Evolutionary conservation across 2,329 filamentous ascomycete species (phyloP), one percentile per base, ranked within the genome.

Genomic region (Bimuria novae-zelandiae): DNA sequence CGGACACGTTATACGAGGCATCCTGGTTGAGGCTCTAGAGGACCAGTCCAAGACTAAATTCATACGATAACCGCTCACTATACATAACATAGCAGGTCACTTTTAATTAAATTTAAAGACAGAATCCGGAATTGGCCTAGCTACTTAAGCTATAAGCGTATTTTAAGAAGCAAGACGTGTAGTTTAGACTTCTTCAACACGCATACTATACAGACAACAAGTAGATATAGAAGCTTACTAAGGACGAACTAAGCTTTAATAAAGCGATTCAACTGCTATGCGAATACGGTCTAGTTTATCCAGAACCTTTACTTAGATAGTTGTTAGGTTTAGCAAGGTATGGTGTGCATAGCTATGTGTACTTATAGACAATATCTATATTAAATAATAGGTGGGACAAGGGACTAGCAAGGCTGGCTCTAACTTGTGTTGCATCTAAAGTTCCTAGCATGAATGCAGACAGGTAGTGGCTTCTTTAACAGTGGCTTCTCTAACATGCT

Each of bases 131-230:
- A 44, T 56, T 49, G n/a, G 56, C 54, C 29, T 21, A 55, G 42
- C 49, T 61, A 37, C 58, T 59, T 21, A 51, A 54, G 49, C 54
- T 61, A 25, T 61, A 54, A 54, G 55, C 56, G 5, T 61, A 58
- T 52, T 56, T 59, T 49, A 51, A 61, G 32, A 76, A 76, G 54
- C 65, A 74, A 22, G 75, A 79, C 58, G 55, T 81, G 6, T 81
- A 74, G 77, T 78, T 71, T 57, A 69, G 77, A 53, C 67, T 81
- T 23, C 57, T 80, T n/a, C 39, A 54, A 35, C 45, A 56, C 39
- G 58, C 52, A 16, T 25, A 43, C 27, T 40, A 16, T 21, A 23
- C 55, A 1, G 53, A 51, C 8, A 54, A 57, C 11, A 16, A 37
- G 22, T 70, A 69, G 72, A 52, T 69, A 14, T 21, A 40, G 7